These are phyloP conservation scores for Metarhizium guizhouense DNA, from an alignment of 2,329 filamentous ascomycete genomes.

Conservation along the genomic window DNA sequence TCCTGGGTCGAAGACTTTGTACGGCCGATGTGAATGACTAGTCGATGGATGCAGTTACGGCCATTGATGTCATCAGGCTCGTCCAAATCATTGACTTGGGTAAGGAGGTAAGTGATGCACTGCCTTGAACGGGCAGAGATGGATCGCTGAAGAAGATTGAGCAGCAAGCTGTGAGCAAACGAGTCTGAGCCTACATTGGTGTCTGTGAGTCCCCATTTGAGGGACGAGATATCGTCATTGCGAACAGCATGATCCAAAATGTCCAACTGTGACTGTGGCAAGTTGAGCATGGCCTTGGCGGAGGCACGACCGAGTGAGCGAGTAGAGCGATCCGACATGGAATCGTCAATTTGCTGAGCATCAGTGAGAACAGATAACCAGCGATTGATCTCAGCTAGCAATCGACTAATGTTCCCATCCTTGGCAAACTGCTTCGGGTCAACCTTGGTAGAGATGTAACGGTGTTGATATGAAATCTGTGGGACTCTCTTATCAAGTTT, in stretches of 20 bases:
- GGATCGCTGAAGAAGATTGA: slow-evolving; percentile 70
- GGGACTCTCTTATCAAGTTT: slow-evolving; percentile 95
- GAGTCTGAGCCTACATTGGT: slow-evolving; percentile 35
- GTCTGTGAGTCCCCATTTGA: slow-evolving; percentile 50
- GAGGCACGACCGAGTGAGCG: slow-evolving; percentile 70
- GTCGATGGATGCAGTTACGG: slow-evolving; percentile 84
- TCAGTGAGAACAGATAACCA: slow-evolving; percentile 82
- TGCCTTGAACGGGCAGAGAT: slow-evolving; percentile 60
- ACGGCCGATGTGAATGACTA: slow-evolving; percentile 86
- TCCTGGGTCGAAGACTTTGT: slow-evolving; percentile 48
- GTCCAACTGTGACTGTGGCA: slow-evolving; percentile 62
- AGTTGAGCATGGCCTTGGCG: slow-evolving; percentile 63
- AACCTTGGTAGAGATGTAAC: slow-evolving; percentile 85
- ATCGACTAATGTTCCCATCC: slow-evolving; percentile 42
- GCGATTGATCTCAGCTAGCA: slow-evolving; percentile 65
- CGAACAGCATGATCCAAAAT: slow-evolving; percentile 64
- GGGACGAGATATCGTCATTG: slow-evolving; percentile 50
- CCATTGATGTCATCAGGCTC: slow-evolving; percentile 90
- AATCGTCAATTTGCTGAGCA: slow-evolving; percentile 66
- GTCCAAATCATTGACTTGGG: slow-evolving; percentile 61
- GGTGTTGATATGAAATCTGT: slow-evolving; percentile 65
- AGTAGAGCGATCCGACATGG: slow-evolving; percentile 63
- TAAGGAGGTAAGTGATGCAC: slow-evolving; percentile 64
- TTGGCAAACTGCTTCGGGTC: slow-evolving; percentile 83
- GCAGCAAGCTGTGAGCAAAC: slow-evolving; percentile 55